Percentiles rank a stretch among this genome's conserved stretches.
These are phyloP conservation scores for Naganishia onofrii DNA, from an alignment of 768 basidiomycete species.

Conservation along the genomic window DNA sequence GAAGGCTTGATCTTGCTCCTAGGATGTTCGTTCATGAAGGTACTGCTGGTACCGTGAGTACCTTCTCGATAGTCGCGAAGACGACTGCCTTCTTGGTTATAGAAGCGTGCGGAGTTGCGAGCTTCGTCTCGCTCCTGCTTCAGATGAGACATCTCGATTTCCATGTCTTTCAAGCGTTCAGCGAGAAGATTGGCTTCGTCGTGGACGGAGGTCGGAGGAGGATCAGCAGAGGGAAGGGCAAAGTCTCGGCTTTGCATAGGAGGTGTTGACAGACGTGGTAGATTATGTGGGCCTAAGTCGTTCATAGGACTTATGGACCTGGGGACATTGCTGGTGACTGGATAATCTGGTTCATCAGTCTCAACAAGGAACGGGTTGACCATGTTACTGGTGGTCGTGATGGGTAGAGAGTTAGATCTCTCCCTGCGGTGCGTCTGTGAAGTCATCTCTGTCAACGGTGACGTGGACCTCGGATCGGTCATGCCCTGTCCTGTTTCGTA, in stretches of 20 bases:
- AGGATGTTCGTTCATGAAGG: slow-evolving; percentile 1
- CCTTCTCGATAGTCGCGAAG: neutral
- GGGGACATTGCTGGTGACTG: neutral
- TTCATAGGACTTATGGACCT: no score
- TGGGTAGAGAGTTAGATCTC: neutral
- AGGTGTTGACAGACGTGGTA: no score
- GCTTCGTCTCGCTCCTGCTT: neutral
- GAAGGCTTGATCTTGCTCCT: slow-evolving; percentile 6
- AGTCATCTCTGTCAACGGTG: neutral
- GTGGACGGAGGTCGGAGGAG: neutral
- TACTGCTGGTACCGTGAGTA: neutral
- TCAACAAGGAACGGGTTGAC: neutral
- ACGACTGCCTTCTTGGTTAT: neutral
- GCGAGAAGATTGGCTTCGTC: neutral
- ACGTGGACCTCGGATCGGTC: neutral
- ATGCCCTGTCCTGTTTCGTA: neutral
- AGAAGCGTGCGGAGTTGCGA: neutral
- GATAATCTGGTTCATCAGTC: neutral
- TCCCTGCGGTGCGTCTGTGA: neutral
- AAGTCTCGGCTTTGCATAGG: no score
- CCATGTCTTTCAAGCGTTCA: neutral
- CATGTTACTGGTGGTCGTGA: neutral
- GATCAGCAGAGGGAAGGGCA: neutral
- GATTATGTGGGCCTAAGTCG: no score
- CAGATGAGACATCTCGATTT: neutral